phyloP scores from a whole-genome alignment of 805 yeast genomes.

The Metschnikowia dekortorum region DNA sequence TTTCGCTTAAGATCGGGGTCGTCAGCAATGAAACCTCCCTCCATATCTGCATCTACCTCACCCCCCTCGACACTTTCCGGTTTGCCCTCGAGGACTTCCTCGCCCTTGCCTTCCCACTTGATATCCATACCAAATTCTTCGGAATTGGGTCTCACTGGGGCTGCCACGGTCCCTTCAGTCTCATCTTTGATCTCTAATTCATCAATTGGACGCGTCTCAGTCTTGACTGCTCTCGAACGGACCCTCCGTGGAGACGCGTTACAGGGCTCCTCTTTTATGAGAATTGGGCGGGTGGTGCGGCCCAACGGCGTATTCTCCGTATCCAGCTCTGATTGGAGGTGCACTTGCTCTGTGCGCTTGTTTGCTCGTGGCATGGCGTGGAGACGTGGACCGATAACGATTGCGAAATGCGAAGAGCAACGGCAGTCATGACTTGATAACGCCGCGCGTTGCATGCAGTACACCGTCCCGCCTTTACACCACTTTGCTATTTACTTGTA shows the following conservation, averaged over 20 bases:
- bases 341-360: not conserved
- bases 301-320: not conserved
- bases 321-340: not conserved
- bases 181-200: not conserved
- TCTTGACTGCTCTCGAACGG: not conserved
- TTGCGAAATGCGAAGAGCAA: conserved; percentile 6
- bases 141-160: no score
- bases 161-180: not conserved
- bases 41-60: conserved; percentile 5
- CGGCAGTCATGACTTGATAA: not conserved
- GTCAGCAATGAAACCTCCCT: conserved; percentile 16
- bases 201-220: not conserved
- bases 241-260: not conserved
- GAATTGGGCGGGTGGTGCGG: not conserved
- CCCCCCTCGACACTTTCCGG: not conserved
- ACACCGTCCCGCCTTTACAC: no score
- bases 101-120: not conserved
- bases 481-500: no score
- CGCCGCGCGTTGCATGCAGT: no score
- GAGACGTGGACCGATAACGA: not conserved
- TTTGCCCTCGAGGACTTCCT: not conserved
- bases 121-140: not conserved
- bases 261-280: not conserved
- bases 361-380: not conserved
- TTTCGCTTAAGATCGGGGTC: conserved; percentile 15